phyloP scores from a whole-genome alignment of 257 asterid species.

The Solanum chiquidenum region DNA sequence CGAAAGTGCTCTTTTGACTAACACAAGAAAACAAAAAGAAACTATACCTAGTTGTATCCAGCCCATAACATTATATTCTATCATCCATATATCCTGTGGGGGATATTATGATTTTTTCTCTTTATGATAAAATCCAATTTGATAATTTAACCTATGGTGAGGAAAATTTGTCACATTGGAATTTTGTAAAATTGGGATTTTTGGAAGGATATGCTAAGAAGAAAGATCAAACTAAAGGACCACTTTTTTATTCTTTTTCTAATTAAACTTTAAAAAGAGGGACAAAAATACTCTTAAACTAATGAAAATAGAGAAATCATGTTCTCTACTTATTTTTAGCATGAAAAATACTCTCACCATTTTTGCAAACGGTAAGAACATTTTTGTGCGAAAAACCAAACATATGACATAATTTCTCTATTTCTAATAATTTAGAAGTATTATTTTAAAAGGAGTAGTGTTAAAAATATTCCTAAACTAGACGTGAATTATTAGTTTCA shows the following conservation, averaged over 20 bases:
- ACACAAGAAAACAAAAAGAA: not conserved
- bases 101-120: not conserved
- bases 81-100: not conserved
- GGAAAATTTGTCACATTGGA: not conserved
- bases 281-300: not conserved
- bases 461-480: no score
- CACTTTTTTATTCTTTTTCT: not conserved
- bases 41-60: not conserved
- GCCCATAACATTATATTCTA: not conserved
- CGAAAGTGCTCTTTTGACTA: slow-evolving; percentile 6
- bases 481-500: no score
- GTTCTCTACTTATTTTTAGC: not conserved
- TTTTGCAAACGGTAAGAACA: not conserved
- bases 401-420: not conserved
- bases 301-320: not conserved
- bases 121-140: not conserved
- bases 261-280: not conserved
- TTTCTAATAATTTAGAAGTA: not conserved
- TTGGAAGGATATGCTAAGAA: slow-evolving; percentile 14
- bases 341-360: not conserved
- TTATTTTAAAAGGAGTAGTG: not conserved
- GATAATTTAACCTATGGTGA: not conserved
- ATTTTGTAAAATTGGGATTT: slow-evolving; percentile 10
- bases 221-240: not conserved
- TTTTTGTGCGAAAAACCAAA: not conserved